Percentiles rank a stretch among this genome's conserved stretches.
phyloP scores from a whole-genome alignment of 768 basidiomycete genomes.

The Crepidotus variabilis region DNA sequence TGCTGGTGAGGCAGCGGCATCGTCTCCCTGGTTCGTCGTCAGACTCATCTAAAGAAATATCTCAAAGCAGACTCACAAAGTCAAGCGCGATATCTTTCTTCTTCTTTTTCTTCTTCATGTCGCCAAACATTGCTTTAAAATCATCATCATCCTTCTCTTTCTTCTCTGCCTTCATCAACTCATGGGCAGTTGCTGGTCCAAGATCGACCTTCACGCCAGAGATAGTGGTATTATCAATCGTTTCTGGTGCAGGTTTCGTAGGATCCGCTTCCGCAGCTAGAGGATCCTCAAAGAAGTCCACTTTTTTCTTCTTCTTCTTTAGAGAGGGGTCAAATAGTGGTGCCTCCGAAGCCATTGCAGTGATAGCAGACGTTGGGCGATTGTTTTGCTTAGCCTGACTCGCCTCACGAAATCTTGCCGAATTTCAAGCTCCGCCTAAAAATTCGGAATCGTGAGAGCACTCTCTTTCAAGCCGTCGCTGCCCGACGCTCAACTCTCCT shows the following conservation, averaged over 20 bases:
- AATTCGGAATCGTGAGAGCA: slow-evolving; percentile 26
- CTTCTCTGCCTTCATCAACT: slow-evolving; percentile 49
- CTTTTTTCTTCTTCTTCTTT: slow-evolving; percentile 87
- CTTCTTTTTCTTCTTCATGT: slow-evolving; percentile 91
- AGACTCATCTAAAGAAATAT: not conserved
- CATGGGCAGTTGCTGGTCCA: slow-evolving; percentile 71
- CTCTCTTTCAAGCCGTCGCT: slow-evolving; percentile 33
- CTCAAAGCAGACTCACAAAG: slow-evolving; percentile 47
- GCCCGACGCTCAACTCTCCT: slow-evolving; percentile 32
- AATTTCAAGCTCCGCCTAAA: not conserved
- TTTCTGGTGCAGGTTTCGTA: slow-evolving; percentile 70
- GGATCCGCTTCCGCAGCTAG: slow-evolving; percentile 81
- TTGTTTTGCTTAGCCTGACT: not conserved
- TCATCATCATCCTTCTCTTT: slow-evolving; percentile 68
- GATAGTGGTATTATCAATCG: slow-evolving; percentile 66
- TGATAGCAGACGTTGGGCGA: not conserved
- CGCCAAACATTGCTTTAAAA: slow-evolving; percentile 81
- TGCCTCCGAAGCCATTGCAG: slow-evolving; percentile 59
- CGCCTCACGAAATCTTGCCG: not conserved
- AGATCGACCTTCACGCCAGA: slow-evolving; percentile 75
- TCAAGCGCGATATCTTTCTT: slow-evolving; percentile 88
- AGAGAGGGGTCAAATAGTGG: slow-evolving; percentile 81
- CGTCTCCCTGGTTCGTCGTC: slow-evolving; percentile 47
- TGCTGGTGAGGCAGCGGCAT: slow-evolving; percentile 63
- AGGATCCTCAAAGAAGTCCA: slow-evolving; percentile 83